Evolutionary conservation across 2,329 filamentous ascomycete genomes (phyloP).

Genomic region (Dactylellina haptotyla): DNA sequence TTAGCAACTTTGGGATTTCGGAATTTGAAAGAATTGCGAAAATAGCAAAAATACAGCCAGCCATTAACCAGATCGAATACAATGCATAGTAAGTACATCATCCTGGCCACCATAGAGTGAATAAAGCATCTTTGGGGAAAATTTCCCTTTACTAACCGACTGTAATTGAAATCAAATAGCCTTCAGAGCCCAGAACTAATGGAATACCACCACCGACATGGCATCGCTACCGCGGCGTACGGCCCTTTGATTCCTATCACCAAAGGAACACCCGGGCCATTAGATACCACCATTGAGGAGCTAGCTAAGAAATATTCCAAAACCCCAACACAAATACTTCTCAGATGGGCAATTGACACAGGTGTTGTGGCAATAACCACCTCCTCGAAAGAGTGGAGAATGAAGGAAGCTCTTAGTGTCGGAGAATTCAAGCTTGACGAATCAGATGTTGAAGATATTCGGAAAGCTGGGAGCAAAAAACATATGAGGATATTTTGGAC

Average conservation of each 20-base stretch:
- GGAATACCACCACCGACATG: slow-evolving; percentile 48
- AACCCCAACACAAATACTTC: slow-evolving; percentile 67
- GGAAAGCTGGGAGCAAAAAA: slow-evolving; percentile 46
- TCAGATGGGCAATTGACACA: slow-evolving; percentile 72
- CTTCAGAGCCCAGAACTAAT: slow-evolving; percentile 44
- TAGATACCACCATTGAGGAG: slow-evolving; percentile 66
- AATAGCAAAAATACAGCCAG: slow-evolving; percentile 72
- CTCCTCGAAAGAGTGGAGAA: slow-evolving; percentile 68
- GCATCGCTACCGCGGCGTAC: slow-evolving; percentile 55
- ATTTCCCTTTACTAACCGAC: neutral
- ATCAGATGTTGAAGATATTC: slow-evolving; percentile 69
- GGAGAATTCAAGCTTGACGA: slow-evolving; percentile 69
- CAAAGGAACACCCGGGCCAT: slow-evolving; percentile 66
- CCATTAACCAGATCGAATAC: slow-evolving; percentile 82
- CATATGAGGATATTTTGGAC: slow-evolving; percentile 52
- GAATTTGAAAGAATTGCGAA: slow-evolving; percentile 69
- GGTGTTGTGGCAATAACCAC: slow-evolving; percentile 71
- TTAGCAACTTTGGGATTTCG: slow-evolving; percentile 74
- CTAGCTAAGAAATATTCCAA: slow-evolving; percentile 71
- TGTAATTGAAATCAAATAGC: too few relatives aligned
- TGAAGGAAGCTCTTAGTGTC: slow-evolving; percentile 68
- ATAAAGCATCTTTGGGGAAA: too few relatives aligned
- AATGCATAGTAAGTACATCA: slow-evolving; percentile 70
- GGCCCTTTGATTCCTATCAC: slow-evolving; percentile 58
- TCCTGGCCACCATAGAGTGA: neutral